Base-by-base conservation (phyloP, 2,329 filamentous ascomycete species). In the Didymosphaeria variabile region DNA sequence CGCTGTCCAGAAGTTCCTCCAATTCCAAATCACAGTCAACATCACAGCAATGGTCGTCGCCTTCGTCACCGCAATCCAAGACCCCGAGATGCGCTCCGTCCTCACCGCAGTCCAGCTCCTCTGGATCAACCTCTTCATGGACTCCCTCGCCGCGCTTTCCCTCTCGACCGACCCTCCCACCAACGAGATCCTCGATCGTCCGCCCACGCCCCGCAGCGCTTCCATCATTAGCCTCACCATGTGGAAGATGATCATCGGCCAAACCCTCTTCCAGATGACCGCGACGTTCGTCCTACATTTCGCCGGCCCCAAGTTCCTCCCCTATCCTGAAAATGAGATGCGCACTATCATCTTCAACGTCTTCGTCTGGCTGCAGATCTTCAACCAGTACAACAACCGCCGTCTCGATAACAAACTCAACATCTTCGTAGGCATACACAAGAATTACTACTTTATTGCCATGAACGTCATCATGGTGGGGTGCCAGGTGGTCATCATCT, bases 81-180 rank as follows among this genome's bases (percentile, higher is more conserved):
- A 82, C 59, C 73, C 79, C 6, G 79, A 85, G 12, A 84, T 85
- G 77, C 77, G 84, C 47, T 86, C 88, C 5, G 86, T 90, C 2
- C 83, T 90, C 47, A 89, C 85, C 1, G 87, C 89, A 0, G 87
- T 90, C 0, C 88, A 90, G 67, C 82, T 90, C 46, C 81, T 90
- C 36, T 90, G 88, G 88, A 86, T 90, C 54, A 90, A 90, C 70
- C 78, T 90, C 51, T 90, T 90, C 71, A 90, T 90, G 46, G 94
- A 97, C 73, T 94, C 94, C 79, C 88, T 98, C 58, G 94, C 94
- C 29, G 94, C 94, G 42, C 97, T 94, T 9, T 94, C 94, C 6
- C 84, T 98, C 59, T 97, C 93, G 7, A 97, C 97, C 86, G 97
- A 98, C 81, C 94, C 94, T 15, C 90, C 94, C 21, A 94, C 97